phyloP scores from a whole-genome alignment of 108 stramenopile species.

The Nannochloropsis salina region DNA sequence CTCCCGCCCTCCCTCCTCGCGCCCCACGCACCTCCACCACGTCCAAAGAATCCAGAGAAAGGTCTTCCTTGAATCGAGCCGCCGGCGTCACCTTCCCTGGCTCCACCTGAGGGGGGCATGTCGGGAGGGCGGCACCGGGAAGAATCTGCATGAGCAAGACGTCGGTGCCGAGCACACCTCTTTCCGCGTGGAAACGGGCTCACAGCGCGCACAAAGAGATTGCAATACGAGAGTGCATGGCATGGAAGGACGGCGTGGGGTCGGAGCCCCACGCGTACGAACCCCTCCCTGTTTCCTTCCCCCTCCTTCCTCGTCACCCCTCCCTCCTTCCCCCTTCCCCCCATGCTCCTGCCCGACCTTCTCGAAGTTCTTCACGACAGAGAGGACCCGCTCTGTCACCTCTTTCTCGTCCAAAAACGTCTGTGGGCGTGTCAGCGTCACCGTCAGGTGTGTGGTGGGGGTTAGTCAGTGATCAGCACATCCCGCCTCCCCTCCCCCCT shows the following conservation, averaged over 20 bases:
- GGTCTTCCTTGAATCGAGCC: slow-evolving; percentile 84
- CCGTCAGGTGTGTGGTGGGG: too few species aligned
- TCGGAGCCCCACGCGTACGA: background rate
- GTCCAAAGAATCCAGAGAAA: slow-evolving; percentile 96
- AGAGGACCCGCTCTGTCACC: slow-evolving; percentile 82
- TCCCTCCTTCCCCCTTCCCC: background rate
- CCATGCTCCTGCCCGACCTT: slow-evolving; percentile 62
- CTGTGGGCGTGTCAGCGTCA: slow-evolving; percentile 26
- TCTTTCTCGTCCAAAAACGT: slow-evolving; percentile 86
- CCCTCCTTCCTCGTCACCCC: background rate
- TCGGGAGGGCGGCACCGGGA: background rate
- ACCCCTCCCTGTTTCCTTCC: background rate
- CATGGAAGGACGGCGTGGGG: too few species aligned
- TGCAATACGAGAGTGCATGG: background rate
- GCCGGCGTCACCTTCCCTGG: slow-evolving; percentile 60
- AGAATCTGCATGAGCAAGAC: too few species aligned
- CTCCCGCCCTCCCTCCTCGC: background rate
- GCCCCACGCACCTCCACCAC: slow-evolving; percentile 59
- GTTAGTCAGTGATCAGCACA: background rate
- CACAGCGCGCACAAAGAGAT: background rate
- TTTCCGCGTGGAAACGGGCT: too few species aligned
- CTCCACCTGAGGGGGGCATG: slow-evolving; percentile 36
- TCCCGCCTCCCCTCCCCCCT: background rate
- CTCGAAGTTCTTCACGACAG: slow-evolving; percentile 96
- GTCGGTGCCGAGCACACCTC: too few species aligned